phyloP scores from a whole-genome alignment of 768 basidiomycete genomes.

The Hericium coralloides region DNA sequence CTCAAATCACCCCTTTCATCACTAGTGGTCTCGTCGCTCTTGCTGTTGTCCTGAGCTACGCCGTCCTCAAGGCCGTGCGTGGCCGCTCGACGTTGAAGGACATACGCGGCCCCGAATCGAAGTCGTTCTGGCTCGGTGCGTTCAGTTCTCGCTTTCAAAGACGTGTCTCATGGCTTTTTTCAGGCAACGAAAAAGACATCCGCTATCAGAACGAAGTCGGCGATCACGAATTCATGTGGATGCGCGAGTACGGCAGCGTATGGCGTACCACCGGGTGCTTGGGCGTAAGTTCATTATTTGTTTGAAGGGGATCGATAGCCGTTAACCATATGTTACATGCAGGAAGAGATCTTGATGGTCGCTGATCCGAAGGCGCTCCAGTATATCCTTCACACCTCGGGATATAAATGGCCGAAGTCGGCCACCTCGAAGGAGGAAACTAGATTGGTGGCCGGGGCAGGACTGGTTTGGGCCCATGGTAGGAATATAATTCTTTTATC shows the following conservation, averaged over 20 bases:
- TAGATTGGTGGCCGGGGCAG: not conserved
- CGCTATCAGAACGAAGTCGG: conserved; percentile 20
- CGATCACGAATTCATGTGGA: conserved; percentile 18
- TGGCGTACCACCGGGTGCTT: conserved; percentile 13
- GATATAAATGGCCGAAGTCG: conserved; percentile 15
- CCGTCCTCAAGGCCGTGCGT: too few relatives aligned
- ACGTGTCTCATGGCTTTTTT: not conserved
- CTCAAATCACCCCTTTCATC: too few relatives aligned
- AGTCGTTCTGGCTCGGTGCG: not conserved
- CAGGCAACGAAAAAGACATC: conserved; percentile 19
- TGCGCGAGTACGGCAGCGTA: conserved; percentile 19
- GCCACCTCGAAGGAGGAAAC: conserved; percentile 12
- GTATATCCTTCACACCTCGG: conserved; percentile 9
- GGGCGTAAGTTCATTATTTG: conserved; percentile 9
- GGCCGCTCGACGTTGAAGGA: not conserved
- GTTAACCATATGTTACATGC: not conserved
- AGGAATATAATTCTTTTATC: not conserved
- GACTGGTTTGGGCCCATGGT: not conserved
- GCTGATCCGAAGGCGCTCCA: conserved; percentile 10
- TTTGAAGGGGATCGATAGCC: not conserved
- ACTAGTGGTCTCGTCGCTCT: too few relatives aligned
- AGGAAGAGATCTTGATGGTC: conserved; percentile 7
- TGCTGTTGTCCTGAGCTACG: too few relatives aligned
- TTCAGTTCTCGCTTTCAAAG: not conserved
- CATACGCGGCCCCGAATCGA: not conserved